Evolutionary conservation across 164 flowering plant species (phyloP).

Genomic region (Magnolia sinica): DNA sequence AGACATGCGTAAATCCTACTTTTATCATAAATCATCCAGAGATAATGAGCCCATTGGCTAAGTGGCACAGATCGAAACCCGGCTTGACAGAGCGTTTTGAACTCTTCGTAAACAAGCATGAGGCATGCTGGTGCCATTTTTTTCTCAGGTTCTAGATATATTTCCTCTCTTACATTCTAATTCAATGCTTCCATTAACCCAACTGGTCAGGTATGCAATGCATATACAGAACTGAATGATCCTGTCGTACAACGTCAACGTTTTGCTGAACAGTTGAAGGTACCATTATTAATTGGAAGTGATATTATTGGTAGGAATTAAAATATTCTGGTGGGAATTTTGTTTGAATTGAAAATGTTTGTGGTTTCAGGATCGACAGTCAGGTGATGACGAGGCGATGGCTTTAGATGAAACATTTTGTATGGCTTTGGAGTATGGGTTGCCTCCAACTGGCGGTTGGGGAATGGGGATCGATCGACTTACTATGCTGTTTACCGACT

Average conservation of each 20-base stretch:
- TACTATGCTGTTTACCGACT: slow-evolving; percentile 84
- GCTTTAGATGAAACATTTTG: slow-evolving; percentile 90
- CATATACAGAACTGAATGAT: slow-evolving; percentile 95
- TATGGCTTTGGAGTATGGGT: slow-evolving; percentile 85
- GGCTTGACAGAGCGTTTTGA: slow-evolving; percentile 93
- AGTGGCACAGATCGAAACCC: slow-evolving; percentile 89
- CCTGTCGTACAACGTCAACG: slow-evolving; percentile 92
- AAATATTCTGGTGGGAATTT: not conserved
- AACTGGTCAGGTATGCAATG: slow-evolving; percentile 72
- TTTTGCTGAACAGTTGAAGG: slow-evolving; percentile 95
- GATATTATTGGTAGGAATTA: not conserved
- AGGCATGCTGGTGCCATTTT: slow-evolving; percentile 37
- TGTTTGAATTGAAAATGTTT: slow-evolving; percentile 7
- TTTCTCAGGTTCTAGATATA: not conserved
- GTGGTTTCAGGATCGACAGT: slow-evolving; percentile 72
- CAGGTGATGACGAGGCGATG: slow-evolving; percentile 97
- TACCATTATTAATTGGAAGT: slow-evolving; percentile 16
- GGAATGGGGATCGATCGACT: slow-evolving; percentile 95
- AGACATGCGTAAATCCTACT: slow-evolving; percentile 80
- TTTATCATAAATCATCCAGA: slow-evolving; percentile 95
- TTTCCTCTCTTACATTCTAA: not conserved
- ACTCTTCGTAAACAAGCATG: slow-evolving; percentile 85
- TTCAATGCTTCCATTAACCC: not conserved
- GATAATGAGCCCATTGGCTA: slow-evolving; percentile 97
- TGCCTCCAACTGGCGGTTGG: slow-evolving; percentile 99